Base-by-base conservation (phyloP, 2,329 filamentous ascomycete genomes). In the Aspergillus piperis region DNA sequence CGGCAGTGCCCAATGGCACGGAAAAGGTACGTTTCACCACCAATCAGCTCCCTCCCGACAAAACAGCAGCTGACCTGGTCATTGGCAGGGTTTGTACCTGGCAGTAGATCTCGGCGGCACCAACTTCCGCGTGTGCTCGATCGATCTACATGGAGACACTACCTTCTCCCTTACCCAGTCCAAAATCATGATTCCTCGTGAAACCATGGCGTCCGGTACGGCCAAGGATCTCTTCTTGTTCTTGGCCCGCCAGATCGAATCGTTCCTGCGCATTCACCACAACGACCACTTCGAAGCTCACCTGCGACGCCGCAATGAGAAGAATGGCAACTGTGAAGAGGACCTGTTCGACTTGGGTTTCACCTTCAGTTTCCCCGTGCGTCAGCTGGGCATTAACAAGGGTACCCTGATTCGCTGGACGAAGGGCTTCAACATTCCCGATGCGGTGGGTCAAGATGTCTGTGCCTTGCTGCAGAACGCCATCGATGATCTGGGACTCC, bases 31-130 rank as follows among this genome's bases (percentile, higher is more conserved):
- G 69, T 41, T 38, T 58, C 64, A 70, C 52, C 52, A 67, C 64
- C 50, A 54, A 19, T 44, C 38, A 44, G 8, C 41, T 11, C 10
- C 25, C 25, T 30, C n/a, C n/a, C 19, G 39, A 19, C n/a, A 25
- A 1, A 21, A 10, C 39, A n/a, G 23, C 53, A 55, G 53, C 53
- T 55, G 53, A 55, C 41, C 53, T 36, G 32, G 32, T 36, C 27
- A 59, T 68, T 49, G 60, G n/a, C 69, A 96, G 92, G 95, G 95
- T 51, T 83, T 97, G 41, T 99, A 97, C 80, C 88, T 99, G 73
- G 94, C 95, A 41, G 93, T 99, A 66, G 95, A 99, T 73, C 85
- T 99, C n/a, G 95, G 95, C 64, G 95, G 95, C 70, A 99, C 95
- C 66, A 99, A 99, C 81, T 96, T 98, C 79, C 90, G 95, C 69